Evolutionary conservation across 495 filamentous ascomycete species (phyloP), one percentile per base, ranked within the genome.

Genomic region (Talaromyces nanjingensis): DNA sequence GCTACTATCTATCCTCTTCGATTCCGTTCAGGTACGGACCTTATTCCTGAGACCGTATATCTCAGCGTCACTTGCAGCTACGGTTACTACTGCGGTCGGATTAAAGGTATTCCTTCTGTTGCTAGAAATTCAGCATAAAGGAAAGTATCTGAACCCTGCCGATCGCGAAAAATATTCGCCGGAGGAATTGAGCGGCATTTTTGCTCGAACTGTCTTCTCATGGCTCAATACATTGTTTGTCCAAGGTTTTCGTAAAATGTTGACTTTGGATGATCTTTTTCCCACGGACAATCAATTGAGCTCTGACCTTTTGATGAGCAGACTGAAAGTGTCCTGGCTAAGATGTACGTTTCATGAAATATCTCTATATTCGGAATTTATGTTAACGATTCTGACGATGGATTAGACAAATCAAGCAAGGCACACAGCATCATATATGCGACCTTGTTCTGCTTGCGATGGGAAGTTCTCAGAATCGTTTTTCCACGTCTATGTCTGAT

Each of bases 401-500:
- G 4, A 5, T 20, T 59, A 56, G 53, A 56, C 53, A 56, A 56
- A 56, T 56, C 53, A 29, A 56, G 24, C 9, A 56, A 29, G 5
- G 18, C 53, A 25, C 20, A 8, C 14, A 56, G 53, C 53, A 31
- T 56, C 22, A 56, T 56, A 56, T 56, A 56, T 29, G 53, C 53
- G 22, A 63, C 59, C 22, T 73, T 77, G 53, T 7, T 22, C 22
- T 56, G 29, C 29, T 52, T 73, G 77, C 1, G 49, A 72, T 69
- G 67, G 65, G 69, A 75, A 55, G 54, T 82, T 22, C 59, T 77
- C 6, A 69, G 71, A 20, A 78, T 74, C 1, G 74, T 83, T 25
- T 68, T 76, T 4, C 83, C 85, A 2, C 76, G 83, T 5, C 63
- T 83, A 5, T 77, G 70, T 49, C 71, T 83, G 14, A 81, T 79